Evolutionary conservation across 2,329 filamentous ascomycete genomes (phyloP).

Genomic region (Setomelanomma holmii): DNA sequence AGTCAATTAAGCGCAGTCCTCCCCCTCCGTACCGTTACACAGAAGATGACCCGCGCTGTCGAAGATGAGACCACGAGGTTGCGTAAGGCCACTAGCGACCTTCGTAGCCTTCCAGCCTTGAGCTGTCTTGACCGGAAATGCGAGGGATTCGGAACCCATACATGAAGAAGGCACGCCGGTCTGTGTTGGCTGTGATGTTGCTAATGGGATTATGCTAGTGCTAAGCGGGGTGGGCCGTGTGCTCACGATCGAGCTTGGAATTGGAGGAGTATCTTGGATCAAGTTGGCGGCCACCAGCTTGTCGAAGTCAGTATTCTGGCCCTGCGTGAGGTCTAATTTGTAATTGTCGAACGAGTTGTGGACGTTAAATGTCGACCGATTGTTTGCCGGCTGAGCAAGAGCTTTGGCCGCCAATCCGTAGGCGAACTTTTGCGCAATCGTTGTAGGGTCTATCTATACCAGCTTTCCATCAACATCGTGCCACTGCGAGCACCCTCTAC

Average conservation of each 20-base stretch:
- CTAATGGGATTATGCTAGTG: conserved; percentile 14
- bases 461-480: conserved; percentile 33
- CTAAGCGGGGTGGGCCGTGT: conserved; percentile 21
- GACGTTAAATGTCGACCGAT: conserved; percentile 40
- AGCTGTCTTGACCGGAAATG: conserved; percentile 25
- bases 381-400: conserved; percentile 37
- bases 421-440: conserved; percentile 31
- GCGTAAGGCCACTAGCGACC: conserved; percentile 48
- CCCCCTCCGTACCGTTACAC: no score
- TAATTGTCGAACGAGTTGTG: conserved; percentile 38
- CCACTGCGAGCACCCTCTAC: conserved; percentile 41
- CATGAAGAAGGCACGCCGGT: conserved; percentile 31
- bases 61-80: conserved; percentile 50
- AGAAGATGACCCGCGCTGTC: conserved; percentile 50
- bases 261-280: conserved; percentile 19
- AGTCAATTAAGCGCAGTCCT: no score
- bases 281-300: conserved; percentile 33
- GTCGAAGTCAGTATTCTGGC: conserved; percentile 35
- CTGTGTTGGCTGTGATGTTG: conserved; percentile 19
- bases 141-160: conserved; percentile 23
- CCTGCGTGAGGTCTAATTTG: conserved; percentile 30
- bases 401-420: conserved; percentile 27
- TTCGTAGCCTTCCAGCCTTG: conserved; percentile 43
- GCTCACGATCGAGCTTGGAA: conserved; percentile 15
- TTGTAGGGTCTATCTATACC: conserved; percentile 22